Evolutionary conservation across 768 basidiomycete genomes (phyloP), one percentile per base, ranked within the genome.

Genomic region (Russula foetens): DNA sequence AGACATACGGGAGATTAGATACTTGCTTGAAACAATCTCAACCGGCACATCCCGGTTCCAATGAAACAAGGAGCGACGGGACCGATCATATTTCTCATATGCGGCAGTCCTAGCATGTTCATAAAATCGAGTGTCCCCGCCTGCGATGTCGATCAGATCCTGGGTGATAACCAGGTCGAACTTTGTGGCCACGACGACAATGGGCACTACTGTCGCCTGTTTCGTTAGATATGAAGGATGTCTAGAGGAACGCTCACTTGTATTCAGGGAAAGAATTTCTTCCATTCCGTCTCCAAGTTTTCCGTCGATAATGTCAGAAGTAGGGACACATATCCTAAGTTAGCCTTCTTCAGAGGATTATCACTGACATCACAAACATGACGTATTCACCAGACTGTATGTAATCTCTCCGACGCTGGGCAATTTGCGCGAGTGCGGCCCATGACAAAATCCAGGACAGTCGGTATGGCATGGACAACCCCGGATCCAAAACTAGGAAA

Each of bases 271-370:
- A 11, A 60, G 38, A 14, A 60, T 48, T n/a, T 48, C 46, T n/a
- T 24, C 26, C 2, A 54, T 23, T 1, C 52, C 59, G 0, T 60
- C 52, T 24, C 53, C 59, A 4, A 60, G n/a, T 0, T 8, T 48
- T 17, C 45, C 31, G 19, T 24, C n/a, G 2, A 54, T 48, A 8
- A n/a, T 3, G 17, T 60, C 52, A 0, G 29, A 43, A 19, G 52
- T 43, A 23, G 59, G 39, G 9, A 60, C 17, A 31, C 59, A 60
- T 31, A 60, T 43, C 59, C 59, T 60, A 43, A 17, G 17, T 23
- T 14, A 23, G 2, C 0, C 4, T 28, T 47, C 12, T 11, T 49
- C 19, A 35, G 39, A 0, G 3, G 23, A 7, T 12, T 19, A 7
- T 7, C 15, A 21, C 2, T 3, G 28, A 8, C 15, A n/a, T 43